Conservation (phyloP, 495 filamentous ascomycete species). For the Penicillium pancosmium region DNA sequence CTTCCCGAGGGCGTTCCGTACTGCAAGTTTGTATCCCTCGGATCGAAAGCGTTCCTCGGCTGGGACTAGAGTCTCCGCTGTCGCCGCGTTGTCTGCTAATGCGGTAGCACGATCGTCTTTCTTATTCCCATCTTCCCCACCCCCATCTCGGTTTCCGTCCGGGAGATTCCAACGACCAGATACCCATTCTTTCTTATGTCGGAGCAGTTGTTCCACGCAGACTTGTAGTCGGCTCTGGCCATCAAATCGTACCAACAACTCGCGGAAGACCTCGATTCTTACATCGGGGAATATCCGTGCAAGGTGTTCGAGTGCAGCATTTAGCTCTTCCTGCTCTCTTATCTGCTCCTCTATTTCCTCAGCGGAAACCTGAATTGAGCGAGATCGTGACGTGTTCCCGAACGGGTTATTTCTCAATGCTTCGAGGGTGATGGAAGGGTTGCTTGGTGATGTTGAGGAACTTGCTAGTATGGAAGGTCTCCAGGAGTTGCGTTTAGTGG, state of each 20-base stretch:
- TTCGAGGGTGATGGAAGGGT: slow-evolving; percentile 42
- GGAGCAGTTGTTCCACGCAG: slow-evolving; percentile 81
- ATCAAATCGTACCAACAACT: slow-evolving; percentile 79
- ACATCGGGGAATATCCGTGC: slow-evolving; percentile 83
- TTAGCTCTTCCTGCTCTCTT: slow-evolving; percentile 66
- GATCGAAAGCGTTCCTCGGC: slow-evolving; percentile 74
- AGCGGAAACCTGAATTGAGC: slow-evolving; percentile 23
- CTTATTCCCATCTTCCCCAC: slow-evolving; percentile 14
- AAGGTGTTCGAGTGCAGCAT: slow-evolving; percentile 70
- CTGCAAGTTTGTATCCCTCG: slow-evolving; percentile 70
- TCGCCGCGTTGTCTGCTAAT: slow-evolving; percentile 8
- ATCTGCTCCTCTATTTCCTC: slow-evolving; percentile 33
- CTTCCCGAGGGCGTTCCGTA: slow-evolving; percentile 60
- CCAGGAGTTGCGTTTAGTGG: slow-evolving; percentile 19
- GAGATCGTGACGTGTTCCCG: slow-evolving; percentile 39
- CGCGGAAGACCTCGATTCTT: slow-evolving; percentile 87
- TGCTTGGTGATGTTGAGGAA: slow-evolving; percentile 19
- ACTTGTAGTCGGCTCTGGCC: slow-evolving; percentile 82
- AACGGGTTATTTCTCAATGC: slow-evolving; percentile 51
- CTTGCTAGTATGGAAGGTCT: slow-evolving; percentile 13
- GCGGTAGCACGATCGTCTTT: slow-evolving; percentile 1
- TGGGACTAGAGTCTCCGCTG: slow-evolving; percentile 50
- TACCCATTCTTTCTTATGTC: slow-evolving; percentile 73
- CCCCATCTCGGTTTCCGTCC: slow-evolving; percentile 24
- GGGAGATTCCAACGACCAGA: slow-evolving; percentile 70